Evolutionary conservation across 176 grass and related monocot genomes (phyloP).

Genomic region (Musa schizocarpa): DNA sequence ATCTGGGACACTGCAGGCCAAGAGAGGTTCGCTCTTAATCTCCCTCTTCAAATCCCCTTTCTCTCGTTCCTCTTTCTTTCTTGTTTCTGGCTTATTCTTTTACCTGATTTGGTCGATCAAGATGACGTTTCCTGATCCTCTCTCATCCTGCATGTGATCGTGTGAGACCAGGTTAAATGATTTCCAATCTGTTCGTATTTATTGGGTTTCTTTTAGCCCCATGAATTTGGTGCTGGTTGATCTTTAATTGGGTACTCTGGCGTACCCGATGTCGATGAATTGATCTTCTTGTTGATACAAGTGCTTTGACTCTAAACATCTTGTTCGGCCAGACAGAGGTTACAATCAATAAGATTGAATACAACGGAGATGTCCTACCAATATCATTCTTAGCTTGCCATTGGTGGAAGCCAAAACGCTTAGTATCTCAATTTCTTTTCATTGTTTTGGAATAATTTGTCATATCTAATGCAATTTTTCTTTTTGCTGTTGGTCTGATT

Average conservation of each 20-base stretch:
- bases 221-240: too few relatives aligned
- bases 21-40: background rate
- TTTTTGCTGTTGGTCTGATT: background rate
- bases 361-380: background rate
- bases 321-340: background rate
- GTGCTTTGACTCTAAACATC: background rate
- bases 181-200: too few relatives aligned
- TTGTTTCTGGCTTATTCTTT: background rate
- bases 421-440: background rate
- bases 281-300: too few relatives aligned
- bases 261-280: too few relatives aligned
- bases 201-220: too few relatives aligned
- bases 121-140: background rate
- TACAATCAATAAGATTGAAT: background rate
- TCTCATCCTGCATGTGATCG: background rate
- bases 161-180: background rate
- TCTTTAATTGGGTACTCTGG: too few relatives aligned
- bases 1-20: constrained; percentile 97
- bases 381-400: background rate
- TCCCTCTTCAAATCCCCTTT: background rate
- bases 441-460: background rate
- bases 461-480: background rate
- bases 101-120: background rate
- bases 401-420: background rate
- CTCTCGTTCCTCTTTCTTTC: background rate